Evolutionary conservation across 148 eudicot species (phyloP).

Genomic region (Limonium bicolor): DNA sequence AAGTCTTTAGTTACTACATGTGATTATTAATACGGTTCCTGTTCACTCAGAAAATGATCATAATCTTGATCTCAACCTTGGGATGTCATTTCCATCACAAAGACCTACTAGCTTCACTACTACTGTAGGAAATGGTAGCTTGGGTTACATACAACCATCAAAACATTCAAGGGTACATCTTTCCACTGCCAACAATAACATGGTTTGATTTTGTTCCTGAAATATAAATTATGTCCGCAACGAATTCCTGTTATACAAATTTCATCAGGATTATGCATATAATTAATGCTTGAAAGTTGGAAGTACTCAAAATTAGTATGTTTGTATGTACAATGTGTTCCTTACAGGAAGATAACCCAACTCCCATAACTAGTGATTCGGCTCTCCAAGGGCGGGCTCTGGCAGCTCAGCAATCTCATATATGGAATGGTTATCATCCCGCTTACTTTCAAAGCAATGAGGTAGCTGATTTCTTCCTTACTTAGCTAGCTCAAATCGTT

Average conservation of each 20-base stretch:
- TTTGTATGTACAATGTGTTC: background rate
- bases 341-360: conserved; percentile 20
- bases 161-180: no score
- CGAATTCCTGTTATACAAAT: no score
- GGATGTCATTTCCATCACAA: conserved; percentile 17
- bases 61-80: conserved; percentile 34
- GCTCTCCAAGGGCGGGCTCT: conserved; percentile 19
- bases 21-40: background rate
- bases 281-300: no score
- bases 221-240: no score
- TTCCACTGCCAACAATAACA: no score
- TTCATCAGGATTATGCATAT: no score
- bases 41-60: conserved; percentile 10
- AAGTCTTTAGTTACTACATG: no score
- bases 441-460: conserved; percentile 14
- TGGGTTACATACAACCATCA: no score
- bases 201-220: no score
- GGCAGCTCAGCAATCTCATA: conserved; percentile 14
- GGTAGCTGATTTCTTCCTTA: background rate
- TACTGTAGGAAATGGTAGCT: no score
- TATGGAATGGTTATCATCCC: conserved; percentile 18
- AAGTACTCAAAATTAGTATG: no score
- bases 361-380: conserved; percentile 9
- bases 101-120: no score
- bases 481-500: background rate